Evolutionary conservation across 2,329 filamentous ascomycete genomes (phyloP).

Genomic region (Colletotrichum eremochloae): DNA sequence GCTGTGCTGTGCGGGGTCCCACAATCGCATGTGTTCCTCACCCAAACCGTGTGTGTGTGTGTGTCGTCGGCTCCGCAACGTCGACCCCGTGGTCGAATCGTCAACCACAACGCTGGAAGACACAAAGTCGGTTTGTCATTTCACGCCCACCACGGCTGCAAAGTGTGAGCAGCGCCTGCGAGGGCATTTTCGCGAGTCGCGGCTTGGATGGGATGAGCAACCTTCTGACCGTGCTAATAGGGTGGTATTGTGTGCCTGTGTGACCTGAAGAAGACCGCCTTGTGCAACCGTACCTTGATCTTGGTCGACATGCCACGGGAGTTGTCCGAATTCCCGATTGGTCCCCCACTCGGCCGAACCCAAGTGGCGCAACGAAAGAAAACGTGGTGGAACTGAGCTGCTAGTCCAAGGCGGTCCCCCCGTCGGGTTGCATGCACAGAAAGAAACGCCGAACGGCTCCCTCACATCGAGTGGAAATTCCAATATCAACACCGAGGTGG

Average conservation of each 20-base stretch:
- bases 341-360: background rate
- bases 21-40: background rate
- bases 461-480: too few relatives aligned
- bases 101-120: conserved; percentile 1
- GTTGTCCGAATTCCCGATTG: background rate
- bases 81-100: conserved; percentile 29
- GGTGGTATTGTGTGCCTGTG: too few relatives aligned
- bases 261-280: too few relatives aligned
- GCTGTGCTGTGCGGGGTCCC: background rate
- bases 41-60: background rate
- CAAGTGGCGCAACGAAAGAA: background rate
- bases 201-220: background rate
- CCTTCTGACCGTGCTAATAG: too few relatives aligned
- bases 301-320: conserved; percentile 11
- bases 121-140: conserved; percentile 1
- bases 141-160: background rate
- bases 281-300: background rate
- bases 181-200: background rate
- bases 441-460: too few relatives aligned
- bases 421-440: too few relatives aligned
- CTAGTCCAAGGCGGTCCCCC: too few relatives aligned
- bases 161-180: background rate
- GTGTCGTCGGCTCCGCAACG: background rate
- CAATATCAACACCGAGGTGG: too few relatives aligned
- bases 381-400: background rate